Evolutionary conservation across 2,329 filamentous ascomycete genomes (phyloP).

Genomic region (Talaromyces funiculosus): DNA sequence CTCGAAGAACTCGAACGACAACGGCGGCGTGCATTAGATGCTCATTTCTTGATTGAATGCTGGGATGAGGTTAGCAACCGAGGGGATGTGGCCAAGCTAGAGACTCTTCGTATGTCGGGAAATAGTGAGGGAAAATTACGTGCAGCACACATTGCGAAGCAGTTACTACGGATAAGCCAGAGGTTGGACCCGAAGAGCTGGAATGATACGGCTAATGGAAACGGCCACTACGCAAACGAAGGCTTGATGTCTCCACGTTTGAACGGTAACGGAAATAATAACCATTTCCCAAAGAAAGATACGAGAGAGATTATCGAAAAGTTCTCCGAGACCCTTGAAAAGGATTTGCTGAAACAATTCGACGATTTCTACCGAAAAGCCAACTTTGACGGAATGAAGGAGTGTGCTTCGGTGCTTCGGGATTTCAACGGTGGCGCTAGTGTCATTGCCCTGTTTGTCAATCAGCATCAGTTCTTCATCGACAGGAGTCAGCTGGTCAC

Average conservation of each 20-base stretch:
- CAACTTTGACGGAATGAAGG: constrained; percentile 97
- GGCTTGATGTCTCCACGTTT: constrained; percentile 27
- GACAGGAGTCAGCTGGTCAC: constrained; percentile 86
- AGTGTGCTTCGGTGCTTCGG: constrained; percentile 86
- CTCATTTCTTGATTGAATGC: constrained; percentile 91
- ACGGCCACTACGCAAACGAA: constrained; percentile 24
- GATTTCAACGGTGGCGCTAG: constrained; percentile 96
- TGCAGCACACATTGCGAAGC: constrained; percentile 87
- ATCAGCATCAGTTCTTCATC: constrained; percentile 99
- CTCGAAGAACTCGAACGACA: constrained; percentile 93
- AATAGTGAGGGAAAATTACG: constrained; percentile 88
- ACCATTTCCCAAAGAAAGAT: constrained; percentile 49
- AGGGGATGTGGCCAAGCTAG: constrained; percentile 77
- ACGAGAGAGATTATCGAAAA: constrained; percentile 91
- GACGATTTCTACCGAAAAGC: constrained; percentile 93
- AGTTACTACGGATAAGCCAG: constrained; percentile 90
- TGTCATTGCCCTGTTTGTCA: constrained; percentile 93
- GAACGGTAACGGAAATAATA: constrained; percentile 40
- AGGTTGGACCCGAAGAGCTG: constrained; percentile 74
- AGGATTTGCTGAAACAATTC: constrained; percentile 91
- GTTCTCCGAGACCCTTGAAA: constrained; percentile 91
- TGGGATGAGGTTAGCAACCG: constrained; percentile 93
- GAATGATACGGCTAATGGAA: constrained; percentile 52
- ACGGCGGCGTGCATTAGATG: constrained; percentile 80
- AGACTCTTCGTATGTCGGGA: constrained; percentile 79